Base-by-base conservation (phyloP, 2,329 filamentous ascomycete genomes). In the Bipolaris sorokiniana region DNA sequence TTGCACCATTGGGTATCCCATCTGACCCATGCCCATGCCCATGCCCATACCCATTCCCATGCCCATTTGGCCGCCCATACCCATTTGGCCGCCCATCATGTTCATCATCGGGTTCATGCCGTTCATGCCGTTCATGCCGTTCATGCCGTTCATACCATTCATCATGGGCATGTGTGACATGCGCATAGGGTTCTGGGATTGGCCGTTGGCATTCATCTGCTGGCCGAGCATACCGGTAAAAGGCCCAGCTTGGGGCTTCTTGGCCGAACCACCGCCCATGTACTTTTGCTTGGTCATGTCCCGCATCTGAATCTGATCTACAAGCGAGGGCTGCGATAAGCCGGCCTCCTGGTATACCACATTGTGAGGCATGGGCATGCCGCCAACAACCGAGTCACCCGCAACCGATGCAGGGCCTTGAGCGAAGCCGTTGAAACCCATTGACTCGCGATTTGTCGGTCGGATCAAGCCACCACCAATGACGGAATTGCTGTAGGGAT, bases 1-100 rank as follows among this genome's bases (percentile, higher is more conserved):
- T 83, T 95, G 89, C 65, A 93, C 88, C 40, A 93, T 83, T 67
- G 94, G 90, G 46, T 67, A 73, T 22, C 64, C 68, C 70, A 72
- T 73, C 33, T 62, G 63, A 15, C 68, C 66, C 68, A 70, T 70
- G 23, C 64, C 62, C 66, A 68, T 67, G 11, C 68, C 67, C 26
- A 28, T 28, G 7, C 26, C 26, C 66, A 68, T 67, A 69, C 22
- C 22, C 23, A 26, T 26, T 26, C 23, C 23, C 66, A 68, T 67
- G 11, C 68, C 67, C 70, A 71, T 73, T n/a, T n/a, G n/a, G 63
- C 68, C 60, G 61, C 66, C 65, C 66, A 70, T 71, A 1, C 64
- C 68, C 70, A 72, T 73, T 40, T 62, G 64, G 15, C 68, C 66
- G 64, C 68, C 68, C 28, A 62, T 59, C 65, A 68, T 67, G 13